These are phyloP conservation scores for Vitis hybrid DNA, from an alignment of 177 flowering plant genomes.

Conservation along the genomic window DNA sequence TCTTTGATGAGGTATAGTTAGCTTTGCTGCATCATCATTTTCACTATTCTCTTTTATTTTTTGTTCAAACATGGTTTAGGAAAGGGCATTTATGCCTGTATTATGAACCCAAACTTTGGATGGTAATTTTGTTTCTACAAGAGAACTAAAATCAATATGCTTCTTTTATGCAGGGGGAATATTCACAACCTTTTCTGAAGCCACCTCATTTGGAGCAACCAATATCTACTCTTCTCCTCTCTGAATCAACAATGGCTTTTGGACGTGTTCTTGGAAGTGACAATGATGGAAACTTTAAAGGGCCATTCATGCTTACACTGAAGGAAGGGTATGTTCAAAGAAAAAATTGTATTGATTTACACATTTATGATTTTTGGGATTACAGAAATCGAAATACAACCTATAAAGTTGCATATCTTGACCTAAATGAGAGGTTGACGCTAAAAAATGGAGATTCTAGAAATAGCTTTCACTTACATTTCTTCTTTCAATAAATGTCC, in stretches of 20 bases:
- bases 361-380: not conserved
- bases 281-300: slow-evolving; percentile 78
- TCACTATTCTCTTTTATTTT: not conserved
- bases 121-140: not conserved
- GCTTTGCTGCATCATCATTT: not conserved
- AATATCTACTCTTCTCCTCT: slow-evolving; percentile 70
- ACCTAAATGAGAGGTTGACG: no score
- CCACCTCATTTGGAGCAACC: slow-evolving; percentile 98
- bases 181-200: slow-evolving; percentile 85
- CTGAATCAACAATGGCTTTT: slow-evolving; percentile 85
- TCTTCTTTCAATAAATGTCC: not conserved
- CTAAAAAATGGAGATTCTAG: no score
- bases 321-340: slow-evolving; percentile 69
- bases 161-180: slow-evolving; percentile 64
- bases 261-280: slow-evolving; percentile 73
- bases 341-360: not conserved
- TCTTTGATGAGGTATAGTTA: slow-evolving; percentile 81
- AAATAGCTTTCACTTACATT: not conserved
- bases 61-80: not conserved
- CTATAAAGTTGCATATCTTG: no score
- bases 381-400: not conserved
- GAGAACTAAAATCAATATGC: no score
- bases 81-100: not conserved
- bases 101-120: not conserved
- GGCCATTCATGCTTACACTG: slow-evolving; percentile 69